These are phyloP conservation scores for Cladobotryum mycophilum DNA, from an alignment of 2,329 filamentous ascomycete species.

Conservation along the genomic window DNA sequence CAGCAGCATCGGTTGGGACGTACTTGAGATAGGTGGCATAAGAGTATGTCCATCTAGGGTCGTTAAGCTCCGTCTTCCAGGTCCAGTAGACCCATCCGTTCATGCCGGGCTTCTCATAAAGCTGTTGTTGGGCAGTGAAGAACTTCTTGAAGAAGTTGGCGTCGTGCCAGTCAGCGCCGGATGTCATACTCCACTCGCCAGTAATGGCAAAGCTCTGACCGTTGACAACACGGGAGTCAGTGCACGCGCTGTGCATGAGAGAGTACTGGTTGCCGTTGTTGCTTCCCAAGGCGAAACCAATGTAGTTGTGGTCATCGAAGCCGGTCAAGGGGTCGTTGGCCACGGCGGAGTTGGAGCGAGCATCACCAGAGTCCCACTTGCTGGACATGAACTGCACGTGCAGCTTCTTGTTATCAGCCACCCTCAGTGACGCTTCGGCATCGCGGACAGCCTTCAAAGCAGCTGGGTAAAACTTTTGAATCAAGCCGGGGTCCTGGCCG, in stretches of 20 bases:
- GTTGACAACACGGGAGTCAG: slow-evolving; percentile 35
- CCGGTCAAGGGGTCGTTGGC: slow-evolving; percentile 37
- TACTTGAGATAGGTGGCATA: slow-evolving; percentile 16
- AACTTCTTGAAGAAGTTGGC: slow-evolving; percentile 48
- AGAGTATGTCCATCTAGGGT: slow-evolving; percentile 26
- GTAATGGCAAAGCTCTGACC: slow-evolving; percentile 36
- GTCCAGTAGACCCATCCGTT: slow-evolving; percentile 55
- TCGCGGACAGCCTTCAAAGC: slow-evolving; percentile 20
- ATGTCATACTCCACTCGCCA: slow-evolving; percentile 51
- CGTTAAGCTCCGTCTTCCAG: slow-evolving; percentile 42
- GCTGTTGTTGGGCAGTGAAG: slow-evolving; percentile 50
- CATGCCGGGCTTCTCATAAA: slow-evolving; percentile 42
- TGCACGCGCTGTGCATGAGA: slow-evolving; percentile 34
- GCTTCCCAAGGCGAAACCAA: slow-evolving; percentile 12
- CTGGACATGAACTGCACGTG: slow-evolving; percentile 46
- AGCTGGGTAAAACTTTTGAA: slow-evolving; percentile 17
- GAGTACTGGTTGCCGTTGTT: slow-evolving; percentile 13
- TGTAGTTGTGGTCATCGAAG: slow-evolving; percentile 54
- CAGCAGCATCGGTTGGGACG: slow-evolving; percentile 19
- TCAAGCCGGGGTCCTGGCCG: slow-evolving; percentile 16
- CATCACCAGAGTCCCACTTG: slow-evolving; percentile 44
- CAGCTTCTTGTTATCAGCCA: slow-evolving; percentile 15
- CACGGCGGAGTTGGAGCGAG: slow-evolving; percentile 13
- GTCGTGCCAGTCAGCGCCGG: slow-evolving; percentile 36
- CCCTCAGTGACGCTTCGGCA: slow-evolving; percentile 15